Base-by-base conservation (phyloP, 192 early-diverging fungal species). In the Coemansia pectinata region DNA sequence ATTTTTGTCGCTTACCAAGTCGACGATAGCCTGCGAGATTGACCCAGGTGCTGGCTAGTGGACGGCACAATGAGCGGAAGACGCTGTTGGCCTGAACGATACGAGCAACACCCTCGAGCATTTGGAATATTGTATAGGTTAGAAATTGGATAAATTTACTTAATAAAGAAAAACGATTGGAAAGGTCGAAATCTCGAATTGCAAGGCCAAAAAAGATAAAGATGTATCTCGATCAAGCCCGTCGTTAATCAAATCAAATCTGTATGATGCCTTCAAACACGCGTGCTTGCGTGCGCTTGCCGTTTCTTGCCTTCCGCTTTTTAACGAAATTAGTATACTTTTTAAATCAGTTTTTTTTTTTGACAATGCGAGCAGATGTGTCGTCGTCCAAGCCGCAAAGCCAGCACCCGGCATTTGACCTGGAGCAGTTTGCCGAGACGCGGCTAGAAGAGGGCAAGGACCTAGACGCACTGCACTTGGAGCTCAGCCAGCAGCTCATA, bases 21-120 rank as follows among this genome's bases (percentile, higher is more conserved):
- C 89, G 77, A 63, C 89, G 86, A 77, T 92, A 92, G 53, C 90
- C 91, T 42, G 89, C 65, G 45, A 87, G 84, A 63, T 88, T 87
- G 60, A 88, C 88, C 78, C 89, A 90, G 21, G 83, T 85, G 61
- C 79, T 87, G 66, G 91, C 85, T 19, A 90, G 78, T 25, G 91
- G 91, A 39, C 76, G 71, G 69, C 67, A 71, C 21, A 77, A 4
- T 4, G 71, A 60, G 39, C 80, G 80, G 76, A 83, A 78, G 44
- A 62, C 75, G 25, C 57, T 14, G 69, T 78, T 77, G 64, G 62
- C 77, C 67, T 83, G 72, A 50, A 83, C 4, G 8, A 62, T 66
- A 19, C 71, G 74, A n/a, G 75, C 80, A 40, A 83, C 47, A 31
- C 69, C 47, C 69, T 77, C 75, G 50, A 79, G 65, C 67, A 69